Evolutionary conservation across 257 asterid genomes (phyloP).

Genomic region (Petunia secreta): DNA sequence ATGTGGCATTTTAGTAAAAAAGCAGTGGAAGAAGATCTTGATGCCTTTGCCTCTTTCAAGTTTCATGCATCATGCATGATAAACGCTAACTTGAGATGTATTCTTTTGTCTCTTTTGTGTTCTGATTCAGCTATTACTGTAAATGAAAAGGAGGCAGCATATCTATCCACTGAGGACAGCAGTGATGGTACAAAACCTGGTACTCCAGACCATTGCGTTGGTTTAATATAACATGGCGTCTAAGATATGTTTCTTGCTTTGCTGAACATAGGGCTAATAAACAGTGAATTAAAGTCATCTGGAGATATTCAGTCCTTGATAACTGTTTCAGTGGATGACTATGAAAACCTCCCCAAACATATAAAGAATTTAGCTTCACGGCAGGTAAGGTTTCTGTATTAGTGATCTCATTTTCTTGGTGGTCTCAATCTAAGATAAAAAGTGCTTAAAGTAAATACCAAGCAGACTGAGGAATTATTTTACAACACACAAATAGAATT

Average conservation of each 20-base stretch:
- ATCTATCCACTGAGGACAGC: slow-evolving; percentile 32
- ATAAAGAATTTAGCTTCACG: slow-evolving; percentile 76
- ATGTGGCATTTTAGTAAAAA: not conserved
- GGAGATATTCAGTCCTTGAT: slow-evolving; percentile 44
- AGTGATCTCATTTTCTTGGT: slow-evolving; percentile 16
- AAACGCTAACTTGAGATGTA: not conserved
- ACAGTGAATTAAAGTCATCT: slow-evolving; percentile 32
- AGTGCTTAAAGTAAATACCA: not conserved
- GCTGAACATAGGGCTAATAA: slow-evolving; percentile 37
- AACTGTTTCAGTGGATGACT: slow-evolving; percentile 61
- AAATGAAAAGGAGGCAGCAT: slow-evolving; percentile 43
- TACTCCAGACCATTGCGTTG: not conserved
- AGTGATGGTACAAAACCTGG: slow-evolving; percentile 40
- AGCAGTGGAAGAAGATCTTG: slow-evolving; percentile 13
- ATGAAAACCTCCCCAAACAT: slow-evolving; percentile 74
- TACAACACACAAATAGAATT: not conserved
- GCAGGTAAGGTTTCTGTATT: slow-evolving; percentile 60
- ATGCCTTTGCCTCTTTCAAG: not conserved
- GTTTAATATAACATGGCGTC: slow-evolving; percentile 17
- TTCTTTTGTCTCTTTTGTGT: slow-evolving; percentile 16
- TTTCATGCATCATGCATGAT: not conserved
- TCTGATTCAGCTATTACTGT: slow-evolving; percentile 41
- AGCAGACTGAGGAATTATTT: not conserved
- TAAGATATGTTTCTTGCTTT: slow-evolving; percentile 29
- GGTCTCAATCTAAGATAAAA: not conserved